Percentiles rank a stretch among this genome's conserved stretches.
Conservation (phyloP, 2,329 filamentous ascomycete genomes). For the Lecanicillium sp. region DNA sequence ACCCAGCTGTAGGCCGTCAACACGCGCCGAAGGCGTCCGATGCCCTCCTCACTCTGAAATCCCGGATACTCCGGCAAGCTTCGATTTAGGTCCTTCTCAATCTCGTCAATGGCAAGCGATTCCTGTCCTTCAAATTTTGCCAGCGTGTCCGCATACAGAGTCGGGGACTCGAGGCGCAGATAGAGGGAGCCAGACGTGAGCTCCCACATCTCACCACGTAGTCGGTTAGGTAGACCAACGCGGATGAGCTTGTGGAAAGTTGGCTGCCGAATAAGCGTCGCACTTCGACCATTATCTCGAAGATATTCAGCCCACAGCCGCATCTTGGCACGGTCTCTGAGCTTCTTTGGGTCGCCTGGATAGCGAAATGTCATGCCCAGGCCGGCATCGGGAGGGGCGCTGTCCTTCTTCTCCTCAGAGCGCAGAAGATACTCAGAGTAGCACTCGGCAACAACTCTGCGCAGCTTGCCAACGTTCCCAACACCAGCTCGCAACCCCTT, state of each 20-base stretch:
- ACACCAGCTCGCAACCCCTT: slow-evolving; percentile 81
- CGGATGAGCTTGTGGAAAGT: slow-evolving; percentile 97
- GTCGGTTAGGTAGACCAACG: slow-evolving; percentile 86
- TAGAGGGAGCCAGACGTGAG: slow-evolving; percentile 87
- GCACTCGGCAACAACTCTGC: slow-evolving; percentile 72
- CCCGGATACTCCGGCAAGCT: slow-evolving; percentile 96
- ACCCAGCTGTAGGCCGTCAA: slow-evolving; percentile 97
- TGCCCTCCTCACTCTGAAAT: slow-evolving; percentile 94
- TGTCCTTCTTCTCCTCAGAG: slow-evolving; percentile 55
- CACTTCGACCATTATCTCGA: slow-evolving; percentile 88
- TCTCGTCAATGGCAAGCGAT: slow-evolving; percentile 95
- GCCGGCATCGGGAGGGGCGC: slow-evolving; percentile 71
- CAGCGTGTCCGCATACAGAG: slow-evolving; percentile 76
- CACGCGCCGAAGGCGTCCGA: slow-evolving; percentile 80
- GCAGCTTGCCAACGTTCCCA: slow-evolving; percentile 79
- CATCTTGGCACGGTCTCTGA: slow-evolving; percentile 95
- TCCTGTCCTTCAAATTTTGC: slow-evolving; percentile 77
- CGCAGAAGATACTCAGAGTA: slow-evolving; percentile 82
- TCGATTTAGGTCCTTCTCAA: slow-evolving; percentile 95
- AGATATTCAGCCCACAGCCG: slow-evolving; percentile 95
- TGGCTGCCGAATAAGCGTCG: slow-evolving; percentile 86
- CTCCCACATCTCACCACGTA: slow-evolving; percentile 95
- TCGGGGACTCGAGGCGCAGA: slow-evolving; percentile 78
- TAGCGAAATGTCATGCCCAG: slow-evolving; percentile 90
- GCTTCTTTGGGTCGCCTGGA: slow-evolving; percentile 87